Evolutionary conservation across 2,329 filamentous ascomycete genomes (phyloP).

Genomic region (Calonectria pseudoturangicola): DNA sequence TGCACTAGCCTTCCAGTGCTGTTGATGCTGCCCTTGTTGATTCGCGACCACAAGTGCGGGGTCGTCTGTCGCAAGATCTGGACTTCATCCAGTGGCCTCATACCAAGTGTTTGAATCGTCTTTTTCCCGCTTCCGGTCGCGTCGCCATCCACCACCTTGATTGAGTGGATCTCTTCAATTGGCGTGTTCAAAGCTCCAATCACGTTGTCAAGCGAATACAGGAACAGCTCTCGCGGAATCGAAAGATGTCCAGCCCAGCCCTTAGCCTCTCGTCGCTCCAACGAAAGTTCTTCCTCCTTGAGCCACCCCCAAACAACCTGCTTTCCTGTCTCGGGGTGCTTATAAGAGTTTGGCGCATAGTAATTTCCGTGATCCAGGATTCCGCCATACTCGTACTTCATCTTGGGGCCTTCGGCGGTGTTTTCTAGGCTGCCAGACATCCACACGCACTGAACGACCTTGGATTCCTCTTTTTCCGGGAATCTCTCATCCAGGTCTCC

Average conservation of each 20-base stretch:
- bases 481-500: conserved; percentile 53
- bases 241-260: conserved; percentile 70
- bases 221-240: conserved; percentile 64
- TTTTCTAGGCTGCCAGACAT: conserved; percentile 61
- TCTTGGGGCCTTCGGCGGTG: conserved; percentile 37
- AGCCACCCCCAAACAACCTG: conserved; percentile 13
- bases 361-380: conserved; percentile 68
- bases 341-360: conserved; percentile 67
- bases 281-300: conserved; percentile 61
- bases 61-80: conserved; percentile 47
- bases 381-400: conserved; percentile 64
- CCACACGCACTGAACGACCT: conserved; percentile 59
- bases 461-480: background rate
- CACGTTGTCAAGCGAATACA: conserved; percentile 62
- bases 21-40: background rate
- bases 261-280: conserved; percentile 64
- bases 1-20: conserved; percentile 21
- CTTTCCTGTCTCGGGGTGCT: conserved; percentile 5
- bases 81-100: conserved; percentile 54
- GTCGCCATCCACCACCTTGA: conserved; percentile 54
- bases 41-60: conserved; percentile 34
- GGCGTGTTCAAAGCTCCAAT: conserved; percentile 59
- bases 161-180: conserved; percentile 63
- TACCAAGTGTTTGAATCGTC: conserved; percentile 65
- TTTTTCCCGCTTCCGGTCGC: conserved; percentile 45